Percentiles rank a stretch among this genome's conserved stretches.
Evolutionary conservation across 495 filamentous ascomycete genomes (phyloP).

Genomic region (Penicillium angulare): DNA sequence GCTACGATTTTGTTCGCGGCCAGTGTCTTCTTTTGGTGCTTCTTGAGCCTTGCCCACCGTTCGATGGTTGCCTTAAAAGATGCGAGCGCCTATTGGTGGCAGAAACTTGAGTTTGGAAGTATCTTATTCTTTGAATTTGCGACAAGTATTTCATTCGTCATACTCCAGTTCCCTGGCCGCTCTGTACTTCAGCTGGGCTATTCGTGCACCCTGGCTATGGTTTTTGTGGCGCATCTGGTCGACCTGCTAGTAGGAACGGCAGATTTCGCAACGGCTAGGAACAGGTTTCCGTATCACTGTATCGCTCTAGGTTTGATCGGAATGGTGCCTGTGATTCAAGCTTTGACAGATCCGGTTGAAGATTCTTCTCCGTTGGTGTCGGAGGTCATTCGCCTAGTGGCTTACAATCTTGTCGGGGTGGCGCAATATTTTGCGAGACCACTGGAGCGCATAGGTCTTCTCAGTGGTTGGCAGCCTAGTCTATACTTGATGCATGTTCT

Average conservation of each 20-base stretch:
- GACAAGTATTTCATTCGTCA: slow-evolving; percentile 2
- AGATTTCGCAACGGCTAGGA: not conserved
- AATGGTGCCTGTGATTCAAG: slow-evolving; percentile 6
- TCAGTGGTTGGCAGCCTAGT: slow-evolving; percentile 5
- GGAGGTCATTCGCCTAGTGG: not conserved
- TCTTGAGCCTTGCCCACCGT: slow-evolving; percentile 4
- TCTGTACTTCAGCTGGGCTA: slow-evolving; percentile 5
- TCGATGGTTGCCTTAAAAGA: not conserved
- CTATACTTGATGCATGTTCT: slow-evolving; percentile 11
- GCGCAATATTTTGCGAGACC: not conserved
- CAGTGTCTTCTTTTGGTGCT: slow-evolving; percentile 2
- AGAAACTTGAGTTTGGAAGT: slow-evolving; percentile 3
- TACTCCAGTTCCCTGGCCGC: slow-evolving; percentile 3
- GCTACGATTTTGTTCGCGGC: slow-evolving; percentile 2
- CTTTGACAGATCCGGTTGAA: not conserved
- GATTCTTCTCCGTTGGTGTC: not conserved
- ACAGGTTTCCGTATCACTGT: slow-evolving; percentile 12
- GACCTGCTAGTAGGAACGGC: not conserved
- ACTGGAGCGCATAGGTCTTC: slow-evolving; percentile 6
- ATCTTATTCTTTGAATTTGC: slow-evolving; percentile 2
- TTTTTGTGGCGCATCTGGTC: slow-evolving; percentile 3
- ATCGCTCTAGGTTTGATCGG: slow-evolving; percentile 2
- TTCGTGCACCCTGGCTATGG: slow-evolving; percentile 1
- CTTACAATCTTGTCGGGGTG: not conserved
- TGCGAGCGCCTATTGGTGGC: not conserved